Evolutionary conservation across 352 stramenopile genomes (phyloP).

Genomic region (Globisporangium spinosum): DNA sequence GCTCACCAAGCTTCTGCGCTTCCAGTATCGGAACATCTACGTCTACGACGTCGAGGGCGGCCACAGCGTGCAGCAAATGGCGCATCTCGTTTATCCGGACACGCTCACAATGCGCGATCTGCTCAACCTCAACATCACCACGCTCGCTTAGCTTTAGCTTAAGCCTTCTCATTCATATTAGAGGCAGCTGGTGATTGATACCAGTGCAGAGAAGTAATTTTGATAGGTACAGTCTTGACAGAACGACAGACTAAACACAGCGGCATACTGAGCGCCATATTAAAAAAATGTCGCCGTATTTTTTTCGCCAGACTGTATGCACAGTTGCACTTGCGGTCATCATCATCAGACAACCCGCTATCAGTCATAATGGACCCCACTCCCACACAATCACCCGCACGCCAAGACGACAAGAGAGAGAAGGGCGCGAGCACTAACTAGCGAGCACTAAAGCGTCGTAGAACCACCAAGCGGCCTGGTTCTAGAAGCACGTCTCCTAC

Average conservation of each 20-base stretch:
- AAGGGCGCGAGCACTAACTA: not conserved
- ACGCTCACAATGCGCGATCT: constrained; percentile 1
- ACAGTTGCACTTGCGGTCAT: constrained; percentile 7
- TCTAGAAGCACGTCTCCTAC: not conserved
- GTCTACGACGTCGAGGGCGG: constrained; percentile 11
- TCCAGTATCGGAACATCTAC: constrained; percentile 6
- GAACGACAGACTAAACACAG: not conserved
- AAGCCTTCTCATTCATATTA: not conserved
- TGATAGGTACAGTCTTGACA: not conserved
- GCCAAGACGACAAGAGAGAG: not conserved
- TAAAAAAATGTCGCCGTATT: not conserved
- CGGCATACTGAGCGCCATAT: constrained; percentile 1
- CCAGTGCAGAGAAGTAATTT: not conserved
- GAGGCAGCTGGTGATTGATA: not conserved
- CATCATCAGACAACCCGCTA: not conserved
- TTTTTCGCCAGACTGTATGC: constrained; percentile 2
- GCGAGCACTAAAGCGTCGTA: not conserved
- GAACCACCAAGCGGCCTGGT: not conserved
- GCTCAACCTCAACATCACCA: constrained; percentile 12
- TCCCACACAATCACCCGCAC: not conserved
- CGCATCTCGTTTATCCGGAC: constrained; percentile 5
- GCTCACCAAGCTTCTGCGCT: constrained; percentile 15
- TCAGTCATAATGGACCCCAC: not conserved
- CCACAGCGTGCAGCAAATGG: constrained; percentile 12
- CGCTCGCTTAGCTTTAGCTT: not conserved